Percentiles rank a stretch among this genome's conserved stretches.
phyloP scores from a whole-genome alignment of 1,139 yeast species.

The Taphrina wiesneri region DNA sequence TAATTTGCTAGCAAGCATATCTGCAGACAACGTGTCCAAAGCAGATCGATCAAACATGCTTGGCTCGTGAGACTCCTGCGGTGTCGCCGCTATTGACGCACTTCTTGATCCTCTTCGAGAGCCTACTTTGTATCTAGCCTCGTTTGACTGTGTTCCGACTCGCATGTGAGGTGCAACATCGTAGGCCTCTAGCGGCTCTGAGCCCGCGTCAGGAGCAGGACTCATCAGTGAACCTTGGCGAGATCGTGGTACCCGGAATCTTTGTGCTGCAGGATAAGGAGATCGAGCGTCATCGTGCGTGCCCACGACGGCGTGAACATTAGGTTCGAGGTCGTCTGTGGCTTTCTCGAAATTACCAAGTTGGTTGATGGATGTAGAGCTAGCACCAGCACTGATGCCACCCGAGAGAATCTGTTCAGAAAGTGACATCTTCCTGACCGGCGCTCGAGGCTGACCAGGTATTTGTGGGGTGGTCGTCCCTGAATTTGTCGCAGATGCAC shows the following conservation, averaged over 20 bases:
- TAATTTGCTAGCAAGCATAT: conserved; percentile 14
- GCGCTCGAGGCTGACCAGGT: conserved; percentile 17
- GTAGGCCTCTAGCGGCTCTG: conserved; percentile 15
- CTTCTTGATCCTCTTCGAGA: conserved; percentile 23
- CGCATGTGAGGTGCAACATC: conserved; percentile 33
- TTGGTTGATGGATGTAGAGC: neutral
- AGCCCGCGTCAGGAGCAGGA: conserved; percentile 9
- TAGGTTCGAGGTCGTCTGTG: conserved; percentile 11
- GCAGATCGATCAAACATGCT: conserved; percentile 21
- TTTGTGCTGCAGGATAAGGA: conserved; percentile 23
- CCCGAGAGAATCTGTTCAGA: conserved; percentile 17
- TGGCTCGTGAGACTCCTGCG: conserved; percentile 10
- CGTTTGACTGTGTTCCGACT: conserved; percentile 30
- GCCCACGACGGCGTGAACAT: conserved; percentile 5
- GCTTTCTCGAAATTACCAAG: neutral
- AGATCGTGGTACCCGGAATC: conserved; percentile 28
- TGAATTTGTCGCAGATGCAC: conserved; percentile 13
- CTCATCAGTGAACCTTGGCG: conserved; percentile 17
- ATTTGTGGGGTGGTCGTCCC: conserved; percentile 7
- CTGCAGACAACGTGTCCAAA: conserved; percentile 20
- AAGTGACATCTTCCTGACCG: conserved; percentile 24
- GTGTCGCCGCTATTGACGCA: conserved; percentile 16
- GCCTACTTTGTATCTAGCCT: conserved; percentile 27
- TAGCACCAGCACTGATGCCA: neutral
- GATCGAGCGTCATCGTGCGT: conserved; percentile 24